Base-by-base conservation (phyloP, 139 green algal species). In the Chlorella sp. region DNA sequence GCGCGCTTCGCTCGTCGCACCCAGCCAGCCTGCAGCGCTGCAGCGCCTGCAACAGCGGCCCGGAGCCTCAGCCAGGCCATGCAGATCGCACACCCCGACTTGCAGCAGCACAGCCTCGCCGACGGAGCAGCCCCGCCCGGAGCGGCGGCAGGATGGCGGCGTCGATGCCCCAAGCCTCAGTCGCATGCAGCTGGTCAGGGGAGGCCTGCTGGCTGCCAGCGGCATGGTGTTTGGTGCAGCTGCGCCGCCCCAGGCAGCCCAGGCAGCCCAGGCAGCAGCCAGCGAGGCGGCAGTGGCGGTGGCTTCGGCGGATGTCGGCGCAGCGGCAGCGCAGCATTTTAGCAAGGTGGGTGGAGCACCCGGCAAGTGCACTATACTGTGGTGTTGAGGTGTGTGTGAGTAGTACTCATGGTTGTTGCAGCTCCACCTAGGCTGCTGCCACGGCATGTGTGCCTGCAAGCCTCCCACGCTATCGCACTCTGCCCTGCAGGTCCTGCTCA, bases 401-500 rank as follows among this genome's bases (percentile, higher is more conserved):
- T 11, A 55, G 7, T 7, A 55, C 7, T 55, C 44, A 11, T 55
- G 44, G 11, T 21, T 60, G 51, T 21, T 60, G 11, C 51, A 23
- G 51, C 51, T 60, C 11, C 9, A 51, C 7, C 44, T 23, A 15
- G 9, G 51, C 15, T 60, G 11, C 51, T 60, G 51, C 51, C 2
- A 15, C 51, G 51, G 11, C 11, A 15, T 21, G 51, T 23, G 51
- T 15, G 51, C 51, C 51, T 60, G 51, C 51, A 4, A 9, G 13
- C 51, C 9, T 60, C 21, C 51, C 30, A 34, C 30, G 20, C 12
- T 39, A 38, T 28, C 63, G 13, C 63, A 18, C 30, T 30, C n/a
- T 44, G 65, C 30, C 36, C 6, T 30, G 62, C 67, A 79, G 69
- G 86, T 90, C 11, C 28, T 88, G 36, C 30, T 94, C 60, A 39